Evolutionary conservation across 2,329 filamentous ascomycete species (phyloP), one percentile per base, ranked within the genome.

Genomic region (Leptoxyphium fumago): DNA sequence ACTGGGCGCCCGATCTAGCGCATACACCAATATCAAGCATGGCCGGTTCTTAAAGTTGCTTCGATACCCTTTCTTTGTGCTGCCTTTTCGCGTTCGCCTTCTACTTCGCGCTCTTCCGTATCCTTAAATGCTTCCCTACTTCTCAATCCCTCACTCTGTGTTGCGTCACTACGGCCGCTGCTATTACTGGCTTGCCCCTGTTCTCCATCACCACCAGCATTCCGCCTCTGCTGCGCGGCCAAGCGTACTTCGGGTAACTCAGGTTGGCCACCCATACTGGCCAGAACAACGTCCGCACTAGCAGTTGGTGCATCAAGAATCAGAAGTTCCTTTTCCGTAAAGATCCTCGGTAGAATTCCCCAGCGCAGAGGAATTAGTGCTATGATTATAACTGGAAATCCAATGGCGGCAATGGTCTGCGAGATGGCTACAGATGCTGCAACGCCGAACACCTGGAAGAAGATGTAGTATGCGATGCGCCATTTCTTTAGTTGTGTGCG

Each of bases 401-500:
- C 71, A 50, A 78, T 75, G 0, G 73, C 75, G 0, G 71, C 75
- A 18, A 77, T 71, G 0, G 74, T 78, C 55, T 77, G 72, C 2
- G 73, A 75, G 43, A 78, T 72, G 0, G 72, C 74, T 10, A 78
- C 73, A 2, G 69, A 73, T 6, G 68, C 66, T 1, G 65, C 67
- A 15, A 77, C 73, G 2, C 67, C 70, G 2, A 71, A 38, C 2
- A 72, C 51, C 52, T 78, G 72, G 15, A 73, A 65, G 10, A 59
- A 64, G 1, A 76, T 64, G 50, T 72, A 78, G 2, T 66, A 62
- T 47, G 63, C 55, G 21, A 77, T 69, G 13, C 70, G 64, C 9
- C 62, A 62, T 11, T 63, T 65, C 5, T 58, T 59, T 9, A 77
- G 58, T 2, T 55, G 60, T 4, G 62, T 55, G 0, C 76, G 54